Base-by-base conservation (phyloP, 257 asterid genomes). In the Parsonsia alboflavescens region DNA sequence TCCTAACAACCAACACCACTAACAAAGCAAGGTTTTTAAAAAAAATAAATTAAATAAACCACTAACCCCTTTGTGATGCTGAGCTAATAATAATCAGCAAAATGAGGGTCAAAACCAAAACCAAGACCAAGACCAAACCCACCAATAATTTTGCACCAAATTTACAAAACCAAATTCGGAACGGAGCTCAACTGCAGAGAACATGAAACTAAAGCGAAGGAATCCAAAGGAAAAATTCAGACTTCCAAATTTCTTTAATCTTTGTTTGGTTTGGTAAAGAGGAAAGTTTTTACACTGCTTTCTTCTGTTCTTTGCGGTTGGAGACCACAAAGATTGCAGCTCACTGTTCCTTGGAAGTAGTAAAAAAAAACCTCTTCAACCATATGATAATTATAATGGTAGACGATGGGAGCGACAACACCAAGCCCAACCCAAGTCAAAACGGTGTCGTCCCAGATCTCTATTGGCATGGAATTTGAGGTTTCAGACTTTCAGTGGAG, bases 181-280 rank as follows among this genome's bases (percentile, higher is more conserved):
- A 80, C 49, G 46, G 63, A 46, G 75, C 59, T 50, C 79, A 76
- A 87, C 75, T 62, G 88, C 78, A 74, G 86, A 80, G 84, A 61
- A 80, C 77, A 61, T 65, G 69, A 84, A 83, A 85, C 80, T 85
- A 80, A 84, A 79, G 86, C 26, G 83, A 75, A 59, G 87, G 90
- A 78, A 80, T 76, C 86, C 84, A 50, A 77, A 74, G 80, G 78
- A 68, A 82, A 80, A 78, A 74, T 75, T 73, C 79, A 83, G 86
- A 53, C 79, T 85, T 75, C 77, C 89, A 83, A 93, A 85, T 85
- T 84, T 77, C 77, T 81, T 75, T 72, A 3, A 19, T 28, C 41
- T 10, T 74, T 80, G 80, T 75, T 56, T 67, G 78, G 86, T 85
- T 80, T 86, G 82, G 93, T 89, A 85, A 84, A 86, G 88, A 83